Evolutionary conservation across 345 rosid genomes (phyloP).

Genomic region (Adansonia digitata): DNA sequence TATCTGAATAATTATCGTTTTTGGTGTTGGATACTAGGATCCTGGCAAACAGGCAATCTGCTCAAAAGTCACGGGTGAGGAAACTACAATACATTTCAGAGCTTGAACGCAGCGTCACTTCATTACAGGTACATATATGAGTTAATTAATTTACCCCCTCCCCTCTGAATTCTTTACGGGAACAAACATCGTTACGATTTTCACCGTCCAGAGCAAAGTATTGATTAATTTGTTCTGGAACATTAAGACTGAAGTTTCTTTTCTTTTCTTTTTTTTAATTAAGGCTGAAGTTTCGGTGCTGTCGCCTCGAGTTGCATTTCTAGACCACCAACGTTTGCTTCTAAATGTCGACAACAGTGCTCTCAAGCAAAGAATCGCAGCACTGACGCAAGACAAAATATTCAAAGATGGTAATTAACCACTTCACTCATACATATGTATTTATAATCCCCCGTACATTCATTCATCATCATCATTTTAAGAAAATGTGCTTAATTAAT

Average conservation of each 20-base stretch:
- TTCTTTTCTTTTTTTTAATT: background rate
- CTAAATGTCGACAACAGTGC: constrained; percentile 78
- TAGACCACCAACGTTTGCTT: constrained; percentile 87
- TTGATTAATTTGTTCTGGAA: background rate
- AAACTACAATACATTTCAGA: constrained; percentile 89
- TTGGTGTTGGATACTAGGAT: constrained; percentile 33
- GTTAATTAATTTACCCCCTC: background rate
- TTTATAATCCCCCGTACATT: too few relatives aligned
- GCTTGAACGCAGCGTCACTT: constrained; percentile 81
- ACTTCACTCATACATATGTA: background rate
- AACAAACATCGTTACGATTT: background rate
- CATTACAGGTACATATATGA: constrained; percentile 70
- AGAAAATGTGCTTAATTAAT: too few relatives aligned
- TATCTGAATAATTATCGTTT: background rate
- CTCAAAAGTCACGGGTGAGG: constrained; percentile 89
- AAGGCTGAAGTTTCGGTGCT: constrained; percentile 84
- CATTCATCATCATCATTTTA: too few relatives aligned
- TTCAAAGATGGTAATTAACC: constrained; percentile 80
- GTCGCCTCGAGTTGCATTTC: constrained; percentile 76
- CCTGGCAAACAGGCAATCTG: constrained; percentile 89
- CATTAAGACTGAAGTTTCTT: constrained; percentile 67
- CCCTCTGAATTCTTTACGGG: background rate
- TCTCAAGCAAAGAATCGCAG: constrained; percentile 92
- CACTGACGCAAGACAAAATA: constrained; percentile 84
- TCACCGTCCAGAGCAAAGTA: background rate